phyloP scores from a whole-genome alignment of 1,139 yeast genomes.

The Hemisphaericaspora lyxosophila region DNA sequence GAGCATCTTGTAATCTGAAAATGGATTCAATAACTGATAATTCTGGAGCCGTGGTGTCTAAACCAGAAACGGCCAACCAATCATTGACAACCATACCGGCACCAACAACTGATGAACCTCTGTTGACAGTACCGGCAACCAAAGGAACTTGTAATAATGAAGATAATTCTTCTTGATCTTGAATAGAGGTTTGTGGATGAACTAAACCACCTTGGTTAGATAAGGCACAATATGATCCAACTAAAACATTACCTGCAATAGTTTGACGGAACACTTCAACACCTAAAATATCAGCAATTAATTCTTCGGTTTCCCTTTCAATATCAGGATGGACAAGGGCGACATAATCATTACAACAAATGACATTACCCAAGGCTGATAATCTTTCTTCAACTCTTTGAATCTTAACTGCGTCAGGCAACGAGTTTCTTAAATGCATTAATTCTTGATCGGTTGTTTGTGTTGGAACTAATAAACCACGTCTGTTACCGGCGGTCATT shows the following conservation, averaged over 20 bases:
- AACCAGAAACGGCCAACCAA: conserved; percentile 96
- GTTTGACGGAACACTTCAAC: conserved; percentile 99
- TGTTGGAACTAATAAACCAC: conserved; percentile 95
- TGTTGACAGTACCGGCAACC: conserved; percentile 97
- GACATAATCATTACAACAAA: conserved; percentile 98
- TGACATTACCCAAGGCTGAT: conserved; percentile 95
- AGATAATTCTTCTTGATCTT: conserved; percentile 97
- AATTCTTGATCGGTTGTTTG: conserved; percentile 99
- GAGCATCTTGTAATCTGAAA: conserved; percentile 87
- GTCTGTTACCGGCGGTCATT: conserved; percentile 98
- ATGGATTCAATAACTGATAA: conserved; percentile 94
- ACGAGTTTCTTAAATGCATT: conserved; percentile 93
- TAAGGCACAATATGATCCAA: conserved; percentile 92
- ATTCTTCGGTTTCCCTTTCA: conserved; percentile 98
- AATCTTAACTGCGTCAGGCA: conserved; percentile 94
- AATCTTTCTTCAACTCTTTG: conserved; percentile 98
- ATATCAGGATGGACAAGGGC: conserved; percentile 99
- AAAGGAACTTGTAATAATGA: conserved; percentile 94
- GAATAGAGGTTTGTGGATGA: conserved; percentile 95
- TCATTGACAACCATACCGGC: conserved; percentile 99
- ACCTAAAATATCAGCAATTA: conserved; percentile 97
- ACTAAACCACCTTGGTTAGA: conserved; percentile 98
- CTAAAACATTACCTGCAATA: conserved; percentile 95
- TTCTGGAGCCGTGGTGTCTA: conserved; percentile 98
- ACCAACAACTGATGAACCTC: conserved; percentile 97